Conservation (phyloP, 2,329 filamentous ascomycete species). For the Colletotrichum sp. region DNA sequence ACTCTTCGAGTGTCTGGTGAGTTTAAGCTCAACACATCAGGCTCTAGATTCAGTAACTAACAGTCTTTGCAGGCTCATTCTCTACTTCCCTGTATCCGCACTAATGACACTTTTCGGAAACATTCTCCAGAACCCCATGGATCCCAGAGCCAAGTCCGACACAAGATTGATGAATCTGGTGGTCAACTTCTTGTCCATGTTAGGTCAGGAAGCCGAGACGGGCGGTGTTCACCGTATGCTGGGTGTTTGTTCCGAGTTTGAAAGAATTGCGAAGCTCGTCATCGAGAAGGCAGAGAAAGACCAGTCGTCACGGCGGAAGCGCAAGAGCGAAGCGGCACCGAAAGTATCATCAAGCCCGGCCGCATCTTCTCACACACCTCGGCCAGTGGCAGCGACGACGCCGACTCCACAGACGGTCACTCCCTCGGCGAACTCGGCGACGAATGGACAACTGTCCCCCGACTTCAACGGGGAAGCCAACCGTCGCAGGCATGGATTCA, state of each 20-base stretch:
- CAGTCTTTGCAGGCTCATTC: constrained; percentile 68
- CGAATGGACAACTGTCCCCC: constrained; percentile 22
- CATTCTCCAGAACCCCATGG: constrained; percentile 92
- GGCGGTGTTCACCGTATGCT: constrained; percentile 94
- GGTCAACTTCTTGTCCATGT: constrained; percentile 86
- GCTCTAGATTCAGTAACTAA: constrained; percentile 25
- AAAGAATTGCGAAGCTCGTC: constrained; percentile 88
- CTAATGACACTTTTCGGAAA: constrained; percentile 96
- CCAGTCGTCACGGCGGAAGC: constrained; percentile 78
- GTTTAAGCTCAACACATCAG: constrained; percentile 33
- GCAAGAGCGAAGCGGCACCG: constrained; percentile 69
- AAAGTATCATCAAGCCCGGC: constrained; percentile 22
- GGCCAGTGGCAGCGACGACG: constrained; percentile 29
- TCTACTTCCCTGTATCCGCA: constrained; percentile 96
- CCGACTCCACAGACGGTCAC: constrained; percentile 29
- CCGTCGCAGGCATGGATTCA: constrained; percentile 22
- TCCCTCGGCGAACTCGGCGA: neutral
- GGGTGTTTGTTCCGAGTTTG: constrained; percentile 93
- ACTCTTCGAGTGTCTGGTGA: constrained; percentile 94
- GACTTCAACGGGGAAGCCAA: constrained; percentile 23
- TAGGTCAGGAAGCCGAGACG: constrained; percentile 88
- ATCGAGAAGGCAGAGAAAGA: constrained; percentile 93
- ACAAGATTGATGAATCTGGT: constrained; percentile 91
- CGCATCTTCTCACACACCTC: constrained; percentile 34
- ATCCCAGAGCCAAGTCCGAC: constrained; percentile 86